These are phyloP conservation scores for Hypericum perforatum DNA, from an alignment of 345 rosid genomes.

Conservation along the genomic window DNA sequence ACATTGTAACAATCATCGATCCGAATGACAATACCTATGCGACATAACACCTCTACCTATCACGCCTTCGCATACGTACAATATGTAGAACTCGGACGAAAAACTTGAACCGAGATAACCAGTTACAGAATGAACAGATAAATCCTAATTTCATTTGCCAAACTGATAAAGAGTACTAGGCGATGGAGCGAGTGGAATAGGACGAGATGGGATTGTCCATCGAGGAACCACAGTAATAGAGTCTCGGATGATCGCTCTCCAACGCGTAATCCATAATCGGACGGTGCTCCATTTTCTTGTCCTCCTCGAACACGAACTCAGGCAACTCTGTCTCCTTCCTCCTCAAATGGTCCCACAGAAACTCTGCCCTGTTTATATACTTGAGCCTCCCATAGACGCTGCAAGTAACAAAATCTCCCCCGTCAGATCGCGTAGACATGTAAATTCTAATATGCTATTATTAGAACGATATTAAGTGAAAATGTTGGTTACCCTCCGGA, in stretches of 20 bases:
- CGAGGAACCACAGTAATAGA: slow-evolving; percentile 14
- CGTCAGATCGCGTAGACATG: too few species aligned
- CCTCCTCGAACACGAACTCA: slow-evolving; percentile 48
- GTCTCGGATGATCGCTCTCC: slow-evolving; percentile 55
- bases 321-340: slow-evolving; percentile 59
- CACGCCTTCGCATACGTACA: too few species aligned
- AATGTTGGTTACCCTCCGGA: slow-evolving; percentile 34
- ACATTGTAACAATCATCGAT: slow-evolving; percentile 28
- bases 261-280: slow-evolving; percentile 43
- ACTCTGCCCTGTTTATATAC: slow-evolving; percentile 44
- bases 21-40: too few species aligned
- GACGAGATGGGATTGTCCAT: slow-evolving; percentile 24
- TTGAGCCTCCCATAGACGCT: slow-evolving; percentile 46
- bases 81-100: too few species aligned
- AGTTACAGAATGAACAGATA: too few species aligned
- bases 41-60: too few species aligned
- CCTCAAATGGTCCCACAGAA: slow-evolving; percentile 52
- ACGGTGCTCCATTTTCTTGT: slow-evolving; percentile 38
- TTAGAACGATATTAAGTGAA: too few species aligned
- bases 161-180: slow-evolving; percentile 15
- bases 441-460: too few species aligned
- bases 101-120: too few species aligned
- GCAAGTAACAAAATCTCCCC: not conserved
- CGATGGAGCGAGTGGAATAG: slow-evolving; percentile 49
- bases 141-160: too few species aligned